Base-by-base conservation (phyloP, 176 grass and related monocot genomes). In the Cenchrus americanus region DNA sequence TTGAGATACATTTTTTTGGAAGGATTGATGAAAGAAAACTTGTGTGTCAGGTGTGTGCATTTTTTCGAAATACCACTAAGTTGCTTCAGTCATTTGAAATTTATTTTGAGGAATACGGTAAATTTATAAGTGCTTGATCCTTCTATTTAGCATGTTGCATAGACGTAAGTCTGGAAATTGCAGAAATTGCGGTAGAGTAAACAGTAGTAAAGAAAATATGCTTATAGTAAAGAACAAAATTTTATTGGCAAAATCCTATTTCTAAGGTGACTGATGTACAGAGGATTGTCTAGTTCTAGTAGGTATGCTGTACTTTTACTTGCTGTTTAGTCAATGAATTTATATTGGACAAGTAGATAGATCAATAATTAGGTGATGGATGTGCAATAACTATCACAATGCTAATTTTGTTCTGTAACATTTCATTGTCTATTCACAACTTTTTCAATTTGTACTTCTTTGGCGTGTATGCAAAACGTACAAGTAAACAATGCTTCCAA, bases 181-280 rank as follows among this genome's bases (percentile, higher is more conserved):
- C n/a, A n/a, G n/a, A 34, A 3, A 9, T 54, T 54, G 50, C 0
- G 21, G 3, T 50, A 26, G 22, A 72, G 15, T 74, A 57, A 75
- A 55, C 17, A 21, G 0, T 57, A 22, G 51, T 10, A 71, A 69
- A 34, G 8, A 21, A 71, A 59, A 65, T 15, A 54, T 0, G 6
- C 34, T 14, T 55, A 55, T 71, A 37, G 5, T 12, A 57, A 0
- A 57, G 10, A 58, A 32, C 27, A 43, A 40, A 80, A 80, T 46
- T 82, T 82, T 47, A 86, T 14, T 7, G 42, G 60, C 60, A 14
- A 72, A 78, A 58, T 44, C 54, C 26, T 80, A 60, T 75, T 47
- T 61, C 3, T 42, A 50, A 44, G n/a, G 61, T 69, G 51, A 69
- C 17, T 43, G 14, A 37, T 61, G 26, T 18, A 21, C 14, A 46